These are phyloP conservation scores for Alternaria consortialis DNA, from an alignment of 2,329 filamentous ascomycete species.

Conservation along the genomic window DNA sequence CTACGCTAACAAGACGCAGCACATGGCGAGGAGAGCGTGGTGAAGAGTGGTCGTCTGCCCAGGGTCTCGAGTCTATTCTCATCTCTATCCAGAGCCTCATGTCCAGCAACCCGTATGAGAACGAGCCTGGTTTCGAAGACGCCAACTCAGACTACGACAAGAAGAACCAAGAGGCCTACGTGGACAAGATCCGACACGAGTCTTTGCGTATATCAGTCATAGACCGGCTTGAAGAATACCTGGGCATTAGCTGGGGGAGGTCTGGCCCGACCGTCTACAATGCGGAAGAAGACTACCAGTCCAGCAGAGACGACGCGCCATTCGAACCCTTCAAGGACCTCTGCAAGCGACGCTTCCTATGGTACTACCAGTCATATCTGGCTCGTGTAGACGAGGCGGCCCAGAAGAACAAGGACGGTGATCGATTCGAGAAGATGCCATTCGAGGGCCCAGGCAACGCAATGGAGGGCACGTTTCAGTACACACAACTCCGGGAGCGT, in stretches of 20 bases:
- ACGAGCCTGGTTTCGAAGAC: slow-evolving; percentile 92
- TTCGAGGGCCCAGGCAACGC: slow-evolving; percentile 81
- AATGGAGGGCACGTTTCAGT: slow-evolving; percentile 90
- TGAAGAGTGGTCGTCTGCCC: slow-evolving; percentile 96
- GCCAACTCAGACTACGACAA: slow-evolving; percentile 74
- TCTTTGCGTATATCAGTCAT: slow-evolving; percentile 86
- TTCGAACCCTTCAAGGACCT: slow-evolving; percentile 92
- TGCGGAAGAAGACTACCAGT: slow-evolving; percentile 60
- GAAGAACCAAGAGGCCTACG: slow-evolving; percentile 76
- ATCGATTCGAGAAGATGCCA: slow-evolving; percentile 79
- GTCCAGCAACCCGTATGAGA: slow-evolving; percentile 92
- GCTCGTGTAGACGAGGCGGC: slow-evolving; percentile 71
- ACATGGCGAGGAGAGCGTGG: slow-evolving; percentile 92
- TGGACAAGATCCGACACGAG: slow-evolving; percentile 92
- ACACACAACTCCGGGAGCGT: slow-evolving; percentile 74
- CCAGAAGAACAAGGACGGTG: slow-evolving; percentile 68
- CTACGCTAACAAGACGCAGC: slow-evolving; percentile 57
- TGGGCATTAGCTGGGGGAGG: slow-evolving; percentile 66
- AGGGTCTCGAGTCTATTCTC: slow-evolving; percentile 91
- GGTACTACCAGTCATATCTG: slow-evolving; percentile 93
- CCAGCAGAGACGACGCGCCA: slow-evolving; percentile 61
- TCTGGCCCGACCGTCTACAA: slow-evolving; percentile 57
- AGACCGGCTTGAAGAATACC: slow-evolving; percentile 80
- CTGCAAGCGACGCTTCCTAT: slow-evolving; percentile 89
- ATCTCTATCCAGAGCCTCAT: slow-evolving; percentile 97